Conservation (phyloP, 1,284 basidiomycete species). For the Stygiomarasmius scandens region DNA sequence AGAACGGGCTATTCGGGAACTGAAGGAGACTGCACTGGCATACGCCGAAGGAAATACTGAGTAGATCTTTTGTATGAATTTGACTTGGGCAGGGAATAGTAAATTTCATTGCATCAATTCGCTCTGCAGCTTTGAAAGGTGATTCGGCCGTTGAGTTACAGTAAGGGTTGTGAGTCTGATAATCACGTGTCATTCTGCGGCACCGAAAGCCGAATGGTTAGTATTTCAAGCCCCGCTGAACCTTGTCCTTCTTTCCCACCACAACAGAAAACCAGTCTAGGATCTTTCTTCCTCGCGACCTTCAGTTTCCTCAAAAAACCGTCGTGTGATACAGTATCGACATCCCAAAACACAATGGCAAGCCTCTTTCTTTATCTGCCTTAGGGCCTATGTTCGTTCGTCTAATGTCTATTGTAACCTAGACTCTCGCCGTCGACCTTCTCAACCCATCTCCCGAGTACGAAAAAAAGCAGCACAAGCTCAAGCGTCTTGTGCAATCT, state of each 20-base stretch:
- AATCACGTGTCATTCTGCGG: not conserved
- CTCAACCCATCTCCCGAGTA: conserved; percentile 92
- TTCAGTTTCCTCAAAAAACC: not conserved
- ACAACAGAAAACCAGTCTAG: no score
- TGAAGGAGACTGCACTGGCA: conserved; percentile 62
- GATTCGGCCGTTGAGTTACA: no score
- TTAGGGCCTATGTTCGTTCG: not conserved
- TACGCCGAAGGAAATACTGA: conserved; percentile 26
- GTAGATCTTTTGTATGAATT: not conserved
- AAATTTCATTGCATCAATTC: no score
- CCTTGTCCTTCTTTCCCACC: not conserved
- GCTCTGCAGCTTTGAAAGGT: no score
- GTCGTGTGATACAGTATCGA: conserved; percentile 1
- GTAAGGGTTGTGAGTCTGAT: no score
- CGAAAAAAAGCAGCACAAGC: conserved; percentile 94
- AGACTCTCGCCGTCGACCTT: conserved; percentile 99
- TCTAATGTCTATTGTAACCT: not conserved
- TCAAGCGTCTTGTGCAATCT: conserved; percentile 98
- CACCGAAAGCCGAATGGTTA: not conserved
- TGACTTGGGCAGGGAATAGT: not conserved
- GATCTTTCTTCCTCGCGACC: no score
- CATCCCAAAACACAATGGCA: not conserved
- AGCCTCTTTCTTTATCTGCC: not conserved
- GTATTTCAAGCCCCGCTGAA: not conserved
- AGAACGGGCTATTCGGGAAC: conserved; percentile 69